Base-by-base conservation (phyloP, 441 rosid genomes). In the Populus hybrid region DNA sequence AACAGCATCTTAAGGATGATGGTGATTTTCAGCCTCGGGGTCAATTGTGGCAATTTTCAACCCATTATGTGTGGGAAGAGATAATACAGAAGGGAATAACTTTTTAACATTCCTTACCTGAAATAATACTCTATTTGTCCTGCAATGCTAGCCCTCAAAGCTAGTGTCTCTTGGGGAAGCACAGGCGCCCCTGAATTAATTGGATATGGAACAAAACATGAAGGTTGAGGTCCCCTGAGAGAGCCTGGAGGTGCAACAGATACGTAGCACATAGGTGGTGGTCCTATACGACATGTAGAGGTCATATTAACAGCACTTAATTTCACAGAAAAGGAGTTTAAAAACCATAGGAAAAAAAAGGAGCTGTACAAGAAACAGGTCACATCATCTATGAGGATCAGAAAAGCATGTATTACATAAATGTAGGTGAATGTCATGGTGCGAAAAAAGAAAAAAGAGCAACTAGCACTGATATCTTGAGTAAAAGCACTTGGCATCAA, bases 111-210 rank as follows among this genome's bases (percentile, higher is more conserved):
- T 61, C 2, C 86, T 81, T 80, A 90, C 99, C 99, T 90, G 92
- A 96, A 96, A 88, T 96, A 96, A 79, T 94, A 94, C 79, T 96
- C 98, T 75, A 96, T 87, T 79, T 96, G 99, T 81, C 82, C 89
- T 9, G 85, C 75, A 79, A 96, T 82, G 82, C 80, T 83, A 75
- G 83, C 88, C 83, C 78, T 91, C 86, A 96, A 85, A 53, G 82
- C 82, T 59, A 69, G 65, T 32, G 70, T 82, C 78, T 86, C 98
- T 24, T 88, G 90, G 76, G 94, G 82, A 3, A 74, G 78, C 76
- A 74, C 40, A 14, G 88, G 86, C 80, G 82, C 78, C 76, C 91
- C 94, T 26, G 86, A 87, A 86, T 83, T 88, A 57, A 79, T 70
- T 70, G 91, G 94, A 85, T 85, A 89, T 26, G 91, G 85, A 69